Evolutionary conservation across 768 basidiomycete species (phyloP).

Genomic region (Panaeolus papilionaceus): DNA sequence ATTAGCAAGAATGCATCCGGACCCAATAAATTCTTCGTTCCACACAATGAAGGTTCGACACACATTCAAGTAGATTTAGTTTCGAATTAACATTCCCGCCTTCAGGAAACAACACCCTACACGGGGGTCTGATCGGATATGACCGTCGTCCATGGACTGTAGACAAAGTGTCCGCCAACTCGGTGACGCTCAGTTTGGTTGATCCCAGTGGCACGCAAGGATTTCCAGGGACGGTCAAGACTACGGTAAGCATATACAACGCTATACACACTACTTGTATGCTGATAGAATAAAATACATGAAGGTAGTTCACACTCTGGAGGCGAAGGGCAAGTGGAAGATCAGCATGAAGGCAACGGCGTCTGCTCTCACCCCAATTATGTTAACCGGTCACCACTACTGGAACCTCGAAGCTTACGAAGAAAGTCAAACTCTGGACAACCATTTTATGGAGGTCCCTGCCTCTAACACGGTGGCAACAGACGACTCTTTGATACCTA

Average conservation of each 20-base stretch:
- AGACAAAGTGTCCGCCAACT: slow-evolving; percentile 34
- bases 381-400: slow-evolving; percentile 50
- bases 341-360: slow-evolving; percentile 44
- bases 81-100: background rate
- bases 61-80: background rate
- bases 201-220: slow-evolving; percentile 52
- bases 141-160: slow-evolving; percentile 48
- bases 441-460: slow-evolving; percentile 42
- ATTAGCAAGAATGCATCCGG: slow-evolving; percentile 45
- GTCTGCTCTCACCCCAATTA: slow-evolving; percentile 46
- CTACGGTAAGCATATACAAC: slow-evolving; percentile 33
- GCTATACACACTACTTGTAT: no score
- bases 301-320: slow-evolving; percentile 27
- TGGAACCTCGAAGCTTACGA: slow-evolving; percentile 53
- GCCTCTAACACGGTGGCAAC: slow-evolving; percentile 45
- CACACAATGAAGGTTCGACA: slow-evolving; percentile 43
- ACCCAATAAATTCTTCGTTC: slow-evolving; percentile 43
- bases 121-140: slow-evolving; percentile 53
- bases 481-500: slow-evolving; percentile 47
- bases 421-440: slow-evolving; percentile 44
- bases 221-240: slow-evolving; percentile 52
- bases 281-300: background rate
- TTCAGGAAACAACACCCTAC: slow-evolving; percentile 49
- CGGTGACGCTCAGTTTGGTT: slow-evolving; percentile 47
- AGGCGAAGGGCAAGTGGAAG: slow-evolving; percentile 42